Conservation (phyloP, 2,329 filamentous ascomycete genomes). For the Amauroascus niger region DNA sequence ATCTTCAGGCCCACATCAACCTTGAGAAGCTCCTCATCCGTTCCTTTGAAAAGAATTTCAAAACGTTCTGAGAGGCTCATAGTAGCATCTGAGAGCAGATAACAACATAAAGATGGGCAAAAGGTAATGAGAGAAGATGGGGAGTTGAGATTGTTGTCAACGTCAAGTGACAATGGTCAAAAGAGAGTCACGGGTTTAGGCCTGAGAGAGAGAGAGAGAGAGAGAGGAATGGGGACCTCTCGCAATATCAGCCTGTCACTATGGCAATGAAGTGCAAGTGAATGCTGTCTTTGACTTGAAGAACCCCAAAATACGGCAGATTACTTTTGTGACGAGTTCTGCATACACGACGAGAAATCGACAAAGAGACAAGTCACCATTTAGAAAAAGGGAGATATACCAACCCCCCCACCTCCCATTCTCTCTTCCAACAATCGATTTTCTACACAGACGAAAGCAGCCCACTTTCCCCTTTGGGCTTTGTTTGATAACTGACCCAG, state of each 20-base stretch:
- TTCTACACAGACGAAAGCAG: too few relatives aligned
- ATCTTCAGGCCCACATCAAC: constrained; percentile 11
- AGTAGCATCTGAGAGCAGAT: neutral
- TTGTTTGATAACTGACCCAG: too few relatives aligned
- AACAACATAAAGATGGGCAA: neutral
- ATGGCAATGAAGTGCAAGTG: neutral
- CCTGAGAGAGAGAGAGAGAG: neutral
- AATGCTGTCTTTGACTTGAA: neutral
- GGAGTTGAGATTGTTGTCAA: neutral
- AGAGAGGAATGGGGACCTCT: neutral
- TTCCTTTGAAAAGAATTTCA: constrained; percentile 23
- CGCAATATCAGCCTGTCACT: neutral
- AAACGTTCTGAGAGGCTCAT: constrained; percentile 25
- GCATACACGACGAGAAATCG: too few relatives aligned
- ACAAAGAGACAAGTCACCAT: too few relatives aligned
- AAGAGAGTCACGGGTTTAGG: neutral
- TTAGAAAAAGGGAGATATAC: too few relatives aligned
- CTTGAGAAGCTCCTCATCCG: constrained; percentile 21
- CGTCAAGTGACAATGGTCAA: neutral
- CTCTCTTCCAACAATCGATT: too few relatives aligned
- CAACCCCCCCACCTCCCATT: too few relatives aligned
- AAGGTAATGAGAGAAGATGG: neutral
- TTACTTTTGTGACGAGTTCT: too few relatives aligned
- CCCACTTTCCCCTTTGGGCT: too few relatives aligned
- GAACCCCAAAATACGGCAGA: too few relatives aligned